phyloP scores from a whole-genome alignment of 2,329 filamentous ascomycete species.

The Lasiodiplodia hormozganensis region DNA sequence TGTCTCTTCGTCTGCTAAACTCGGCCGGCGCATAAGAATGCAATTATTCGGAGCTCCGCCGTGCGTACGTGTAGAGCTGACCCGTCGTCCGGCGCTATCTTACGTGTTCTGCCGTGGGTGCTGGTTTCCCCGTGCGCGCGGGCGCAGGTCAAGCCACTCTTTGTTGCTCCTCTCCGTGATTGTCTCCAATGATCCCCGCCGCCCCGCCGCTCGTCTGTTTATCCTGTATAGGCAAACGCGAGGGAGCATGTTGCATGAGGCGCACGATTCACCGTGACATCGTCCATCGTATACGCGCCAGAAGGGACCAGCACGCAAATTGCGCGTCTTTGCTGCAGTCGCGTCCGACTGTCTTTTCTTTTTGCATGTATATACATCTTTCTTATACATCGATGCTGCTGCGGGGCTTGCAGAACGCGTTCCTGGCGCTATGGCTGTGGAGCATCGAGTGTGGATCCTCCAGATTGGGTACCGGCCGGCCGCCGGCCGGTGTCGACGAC shows the following conservation, averaged over 20 bases:
- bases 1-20: neutral
- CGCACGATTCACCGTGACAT: constrained; percentile 22
- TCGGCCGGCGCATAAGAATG: constrained; percentile 1
- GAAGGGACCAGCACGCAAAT: neutral
- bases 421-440: constrained; percentile 13
- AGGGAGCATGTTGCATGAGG: constrained; percentile 15
- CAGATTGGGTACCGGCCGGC: neutral
- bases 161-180: neutral
- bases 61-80: constrained; percentile 7
- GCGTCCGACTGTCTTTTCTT: neutral
- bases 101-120: constrained; percentile 3
- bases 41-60: constrained; percentile 16
- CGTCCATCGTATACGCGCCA: neutral
- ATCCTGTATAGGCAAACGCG: constrained; percentile 12
- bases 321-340: too few relatives aligned
- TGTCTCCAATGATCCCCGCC: neutral
- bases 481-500: neutral
- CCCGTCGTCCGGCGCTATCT: constrained; percentile 1
- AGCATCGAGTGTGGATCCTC: constrained; percentile 13
- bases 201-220: constrained; percentile 2
- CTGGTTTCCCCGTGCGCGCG: neutral
- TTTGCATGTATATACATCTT: neutral
- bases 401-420: neutral
- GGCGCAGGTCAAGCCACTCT: neutral
- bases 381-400: neutral